A percentile compares a stretch with the other conserved stretches of the same genome.
Conservation (phyloP, 148 eudicot species). For the Fallopia convolvulus region DNA sequence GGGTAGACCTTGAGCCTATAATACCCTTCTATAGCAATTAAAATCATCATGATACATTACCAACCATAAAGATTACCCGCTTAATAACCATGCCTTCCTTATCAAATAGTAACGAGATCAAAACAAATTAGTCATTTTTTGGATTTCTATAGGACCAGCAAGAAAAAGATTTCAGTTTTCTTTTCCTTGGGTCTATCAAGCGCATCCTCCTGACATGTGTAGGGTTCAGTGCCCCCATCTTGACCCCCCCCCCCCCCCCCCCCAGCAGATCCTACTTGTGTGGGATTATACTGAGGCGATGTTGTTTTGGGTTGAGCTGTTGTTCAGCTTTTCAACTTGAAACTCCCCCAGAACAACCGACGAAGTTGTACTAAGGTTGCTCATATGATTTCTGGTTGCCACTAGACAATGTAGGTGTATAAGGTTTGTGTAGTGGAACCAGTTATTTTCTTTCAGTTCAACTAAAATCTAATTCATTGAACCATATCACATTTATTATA, state of each 20-base stretch:
- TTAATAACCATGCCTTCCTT: neutral
- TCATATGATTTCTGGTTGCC: neutral
- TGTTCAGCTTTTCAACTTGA: neutral
- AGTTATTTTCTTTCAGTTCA: neutral
- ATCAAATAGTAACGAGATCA: neutral
- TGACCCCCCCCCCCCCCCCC: too few relatives aligned
- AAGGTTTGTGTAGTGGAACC: neutral
- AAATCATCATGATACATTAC: neutral
- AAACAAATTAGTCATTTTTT: neutral
- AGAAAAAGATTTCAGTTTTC: too few relatives aligned
- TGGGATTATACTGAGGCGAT: too few relatives aligned
- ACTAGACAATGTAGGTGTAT: neutral
- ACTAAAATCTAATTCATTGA: neutral
- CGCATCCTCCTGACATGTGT: too few relatives aligned
- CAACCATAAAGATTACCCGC: neutral
- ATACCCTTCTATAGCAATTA: too few relatives aligned
- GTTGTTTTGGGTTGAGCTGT: neutral
- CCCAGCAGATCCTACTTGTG: too few relatives aligned
- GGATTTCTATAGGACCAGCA: neutral
- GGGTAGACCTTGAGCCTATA: neutral
- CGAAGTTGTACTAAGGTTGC: neutral
- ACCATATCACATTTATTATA: neutral
- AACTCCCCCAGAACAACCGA: neutral
- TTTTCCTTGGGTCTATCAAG: too few relatives aligned
- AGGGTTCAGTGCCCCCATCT: too few relatives aligned